These are phyloP conservation scores for Rostrohypoxylon terebratum DNA, from an alignment of 495 filamentous ascomycete genomes.

Conservation along the genomic window DNA sequence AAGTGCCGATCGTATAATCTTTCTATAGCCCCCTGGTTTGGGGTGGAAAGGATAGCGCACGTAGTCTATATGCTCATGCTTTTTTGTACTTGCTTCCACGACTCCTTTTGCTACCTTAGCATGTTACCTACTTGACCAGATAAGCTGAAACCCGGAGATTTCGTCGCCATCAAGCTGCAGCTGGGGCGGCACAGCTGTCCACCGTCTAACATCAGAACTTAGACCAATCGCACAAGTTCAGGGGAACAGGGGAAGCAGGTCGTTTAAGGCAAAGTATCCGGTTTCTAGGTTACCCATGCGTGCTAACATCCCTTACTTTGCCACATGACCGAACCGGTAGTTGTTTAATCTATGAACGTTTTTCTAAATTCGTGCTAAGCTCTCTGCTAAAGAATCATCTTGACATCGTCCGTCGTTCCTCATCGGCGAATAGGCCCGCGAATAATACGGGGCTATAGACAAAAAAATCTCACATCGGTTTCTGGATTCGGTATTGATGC, in stretches of 20 bases:
- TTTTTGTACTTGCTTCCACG: background rate
- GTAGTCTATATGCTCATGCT: background rate
- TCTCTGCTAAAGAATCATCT: no score
- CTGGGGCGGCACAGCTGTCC: background rate
- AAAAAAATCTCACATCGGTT: background rate
- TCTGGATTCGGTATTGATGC: slow-evolving; percentile 11
- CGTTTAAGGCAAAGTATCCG: background rate
- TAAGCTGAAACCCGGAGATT: slow-evolving; percentile 6
- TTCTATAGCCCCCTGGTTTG: background rate
- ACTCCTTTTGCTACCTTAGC: background rate
- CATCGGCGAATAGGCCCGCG: background rate
- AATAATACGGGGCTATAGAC: slow-evolving; percentile 5
- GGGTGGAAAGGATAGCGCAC: background rate
- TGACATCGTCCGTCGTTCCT: background rate
- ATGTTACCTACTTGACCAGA: background rate
- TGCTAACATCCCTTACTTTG: background rate
- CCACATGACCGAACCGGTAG: no score
- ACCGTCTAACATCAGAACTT: background rate
- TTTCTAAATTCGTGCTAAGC: no score
- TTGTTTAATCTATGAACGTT: no score
- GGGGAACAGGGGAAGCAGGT: background rate
- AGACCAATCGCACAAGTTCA: background rate
- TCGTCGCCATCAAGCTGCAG: background rate
- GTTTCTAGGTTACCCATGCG: background rate
- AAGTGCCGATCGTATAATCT: background rate